Percentiles rank a stretch among this genome's conserved stretches.
phyloP scores from a whole-genome alignment of 192 early-diverging fungal species.

The Phycomyces nitens region DNA sequence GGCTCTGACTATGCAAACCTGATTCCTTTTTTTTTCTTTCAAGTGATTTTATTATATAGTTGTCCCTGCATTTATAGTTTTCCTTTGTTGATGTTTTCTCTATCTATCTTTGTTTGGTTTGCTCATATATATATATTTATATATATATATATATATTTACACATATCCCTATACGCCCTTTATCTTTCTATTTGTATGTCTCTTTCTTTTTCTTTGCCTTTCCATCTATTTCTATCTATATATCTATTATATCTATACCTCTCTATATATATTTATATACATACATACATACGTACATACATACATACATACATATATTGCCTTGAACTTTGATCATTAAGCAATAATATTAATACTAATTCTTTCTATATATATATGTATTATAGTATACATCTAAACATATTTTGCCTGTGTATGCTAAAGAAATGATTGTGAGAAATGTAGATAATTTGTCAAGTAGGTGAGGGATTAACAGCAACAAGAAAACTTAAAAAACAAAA shows the following conservation, averaged over 20 bases:
- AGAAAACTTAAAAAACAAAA: no score
- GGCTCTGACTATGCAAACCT: no score
- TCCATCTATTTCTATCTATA: neutral
- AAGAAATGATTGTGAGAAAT: no score
- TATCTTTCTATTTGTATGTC: neutral
- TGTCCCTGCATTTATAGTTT: no score
- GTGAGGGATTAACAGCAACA: no score
- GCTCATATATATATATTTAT: neutral
- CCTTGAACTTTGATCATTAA: neutral
- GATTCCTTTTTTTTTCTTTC: no score
- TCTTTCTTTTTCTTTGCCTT: neutral
- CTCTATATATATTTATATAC: neutral
- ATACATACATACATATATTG: neutral
- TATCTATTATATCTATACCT: neutral
- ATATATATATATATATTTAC: neutral
- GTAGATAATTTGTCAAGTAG: no score
- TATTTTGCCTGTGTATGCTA: no score
- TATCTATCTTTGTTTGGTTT: neutral
- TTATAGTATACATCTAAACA: neutral
- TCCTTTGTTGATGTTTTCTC: no score
- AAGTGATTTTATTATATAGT: no score
- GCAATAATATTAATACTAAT: neutral
- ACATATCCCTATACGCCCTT: neutral
- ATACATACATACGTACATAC: neutral
- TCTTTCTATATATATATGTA: neutral